A percentile compares a stretch with the other conserved stretches of the same genome.
Evolutionary conservation across 2,329 filamentous ascomycete species (phyloP).

Genomic region (Coniochaeta sp.): DNA sequence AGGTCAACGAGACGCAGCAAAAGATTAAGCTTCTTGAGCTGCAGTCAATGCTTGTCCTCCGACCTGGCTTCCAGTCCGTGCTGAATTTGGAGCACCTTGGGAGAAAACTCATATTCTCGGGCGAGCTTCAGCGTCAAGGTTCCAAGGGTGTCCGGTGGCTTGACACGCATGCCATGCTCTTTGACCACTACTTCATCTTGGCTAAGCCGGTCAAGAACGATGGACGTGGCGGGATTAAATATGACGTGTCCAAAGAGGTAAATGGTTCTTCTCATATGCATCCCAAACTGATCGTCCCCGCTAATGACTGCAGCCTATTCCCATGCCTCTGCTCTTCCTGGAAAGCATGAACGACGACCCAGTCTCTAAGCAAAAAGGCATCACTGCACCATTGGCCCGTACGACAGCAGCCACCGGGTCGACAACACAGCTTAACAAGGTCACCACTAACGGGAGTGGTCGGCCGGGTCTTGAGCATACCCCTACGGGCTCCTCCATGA

Average conservation of each 20-base stretch:
- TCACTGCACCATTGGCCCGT: conserved; percentile 53
- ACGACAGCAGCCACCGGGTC: conserved; percentile 52
- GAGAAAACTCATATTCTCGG: conserved; percentile 79
- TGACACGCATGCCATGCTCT: conserved; percentile 86
- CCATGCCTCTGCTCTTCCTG: conserved; percentile 89
- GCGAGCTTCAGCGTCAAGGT: conserved; percentile 82
- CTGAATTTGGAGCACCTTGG: conserved; percentile 93
- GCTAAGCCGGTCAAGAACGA: conserved; percentile 74
- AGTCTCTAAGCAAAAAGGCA: conserved; percentile 74
- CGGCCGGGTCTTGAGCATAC: conserved; percentile 59
- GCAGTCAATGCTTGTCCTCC: conserved; percentile 71
- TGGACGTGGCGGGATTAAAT: conserved; percentile 68
- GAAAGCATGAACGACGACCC: conserved; percentile 91
- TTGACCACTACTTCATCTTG: conserved; percentile 93
- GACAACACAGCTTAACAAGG: conserved; percentile 50
- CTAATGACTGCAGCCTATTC: conserved; percentile 59
- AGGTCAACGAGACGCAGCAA: conserved; percentile 86
- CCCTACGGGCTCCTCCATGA: conserved; percentile 59
- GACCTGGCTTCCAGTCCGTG: conserved; percentile 82
- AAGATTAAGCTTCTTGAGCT: conserved; percentile 86
- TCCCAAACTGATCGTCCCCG: background rate
- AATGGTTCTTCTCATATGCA: conserved; percentile 19
- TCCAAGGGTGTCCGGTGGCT: conserved; percentile 88
- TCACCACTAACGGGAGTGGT: conserved; percentile 40
- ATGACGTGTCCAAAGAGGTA: conserved; percentile 88